These are phyloP conservation scores for Eudorina sp. DNA, from an alignment of 139 green algal genomes.

Conservation along the genomic window DNA sequence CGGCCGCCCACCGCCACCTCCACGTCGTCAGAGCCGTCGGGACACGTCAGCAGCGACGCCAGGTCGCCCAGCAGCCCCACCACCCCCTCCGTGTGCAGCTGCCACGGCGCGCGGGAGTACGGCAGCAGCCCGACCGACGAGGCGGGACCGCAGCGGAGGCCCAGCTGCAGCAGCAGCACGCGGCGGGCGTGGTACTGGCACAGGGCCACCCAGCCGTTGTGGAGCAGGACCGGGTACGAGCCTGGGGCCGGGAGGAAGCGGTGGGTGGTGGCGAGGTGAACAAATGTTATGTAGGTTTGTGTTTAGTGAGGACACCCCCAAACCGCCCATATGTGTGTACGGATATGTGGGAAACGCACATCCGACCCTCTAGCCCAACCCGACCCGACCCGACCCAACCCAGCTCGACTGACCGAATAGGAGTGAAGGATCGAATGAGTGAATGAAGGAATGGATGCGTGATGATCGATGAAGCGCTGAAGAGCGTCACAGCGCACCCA, in stretches of 20 bases:
- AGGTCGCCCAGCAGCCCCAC: not conserved
- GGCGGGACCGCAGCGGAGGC: not conserved
- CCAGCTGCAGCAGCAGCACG: conserved; percentile 28
- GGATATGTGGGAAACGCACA: no score
- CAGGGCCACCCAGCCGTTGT: conserved; percentile 40
- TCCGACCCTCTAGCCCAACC: no score
- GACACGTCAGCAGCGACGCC: conserved; percentile 11
- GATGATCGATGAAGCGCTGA: no score
- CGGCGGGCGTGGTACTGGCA: conserved; percentile 41
- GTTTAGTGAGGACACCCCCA: no score
- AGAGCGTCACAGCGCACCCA: no score
- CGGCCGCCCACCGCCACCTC: not conserved
- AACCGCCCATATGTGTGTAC: no score
- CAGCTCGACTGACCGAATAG: no score
- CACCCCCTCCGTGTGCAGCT: conserved; percentile 20
- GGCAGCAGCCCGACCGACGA: not conserved
- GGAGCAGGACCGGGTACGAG: conserved; percentile 10
- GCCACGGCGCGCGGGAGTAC: conserved; percentile 38
- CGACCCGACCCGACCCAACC: no score
- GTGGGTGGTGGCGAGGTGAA: not conserved
- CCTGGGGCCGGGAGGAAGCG: not conserved
- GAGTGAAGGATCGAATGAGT: no score
- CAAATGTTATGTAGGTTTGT: not conserved
- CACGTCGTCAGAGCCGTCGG: conserved; percentile 10
- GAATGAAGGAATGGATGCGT: no score